These are phyloP conservation scores for Colletotrichum sp. DNA, from an alignment of 2,329 filamentous ascomycete species.

Conservation along the genomic window DNA sequence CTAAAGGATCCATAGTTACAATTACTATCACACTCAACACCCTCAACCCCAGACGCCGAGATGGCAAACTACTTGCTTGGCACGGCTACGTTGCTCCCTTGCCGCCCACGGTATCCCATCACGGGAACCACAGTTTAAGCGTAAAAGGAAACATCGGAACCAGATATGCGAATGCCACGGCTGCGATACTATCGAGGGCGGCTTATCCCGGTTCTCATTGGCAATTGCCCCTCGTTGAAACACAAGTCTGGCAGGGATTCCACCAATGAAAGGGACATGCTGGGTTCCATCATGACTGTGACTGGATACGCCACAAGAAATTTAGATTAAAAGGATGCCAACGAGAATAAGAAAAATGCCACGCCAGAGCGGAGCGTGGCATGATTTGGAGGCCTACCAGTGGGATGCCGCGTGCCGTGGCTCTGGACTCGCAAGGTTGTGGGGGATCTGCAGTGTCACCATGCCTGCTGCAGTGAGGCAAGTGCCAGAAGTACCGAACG, in stretches of 20 bases:
- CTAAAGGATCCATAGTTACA: not conserved
- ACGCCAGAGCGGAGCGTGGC: not conserved
- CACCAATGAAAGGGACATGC: not conserved
- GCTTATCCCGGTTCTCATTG: not conserved
- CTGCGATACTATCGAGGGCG: not conserved
- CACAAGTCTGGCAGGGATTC: not conserved
- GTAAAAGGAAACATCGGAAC: slow-evolving; percentile 16
- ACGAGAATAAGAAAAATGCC: not conserved
- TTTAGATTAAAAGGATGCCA: not conserved
- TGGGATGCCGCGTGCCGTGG: not conserved
- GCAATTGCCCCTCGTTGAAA: not conserved
- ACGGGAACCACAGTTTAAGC: not conserved
- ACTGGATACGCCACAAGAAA: not conserved
- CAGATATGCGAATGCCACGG: slow-evolving; percentile 11
- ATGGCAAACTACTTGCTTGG: not conserved
- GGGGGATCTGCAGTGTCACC: not conserved
- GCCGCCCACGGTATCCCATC: not conserved
- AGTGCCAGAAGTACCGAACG: not conserved
- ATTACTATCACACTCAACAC: not conserved
- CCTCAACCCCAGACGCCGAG: not conserved
- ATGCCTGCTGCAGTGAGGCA: not conserved
- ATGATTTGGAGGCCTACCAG: not conserved
- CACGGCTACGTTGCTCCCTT: not conserved
- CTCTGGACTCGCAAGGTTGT: not conserved
- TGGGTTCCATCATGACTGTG: not conserved